Evolutionary conservation across 148 eudicot genomes (phyloP).

Genomic region (Rhododendron henanense): DNA sequence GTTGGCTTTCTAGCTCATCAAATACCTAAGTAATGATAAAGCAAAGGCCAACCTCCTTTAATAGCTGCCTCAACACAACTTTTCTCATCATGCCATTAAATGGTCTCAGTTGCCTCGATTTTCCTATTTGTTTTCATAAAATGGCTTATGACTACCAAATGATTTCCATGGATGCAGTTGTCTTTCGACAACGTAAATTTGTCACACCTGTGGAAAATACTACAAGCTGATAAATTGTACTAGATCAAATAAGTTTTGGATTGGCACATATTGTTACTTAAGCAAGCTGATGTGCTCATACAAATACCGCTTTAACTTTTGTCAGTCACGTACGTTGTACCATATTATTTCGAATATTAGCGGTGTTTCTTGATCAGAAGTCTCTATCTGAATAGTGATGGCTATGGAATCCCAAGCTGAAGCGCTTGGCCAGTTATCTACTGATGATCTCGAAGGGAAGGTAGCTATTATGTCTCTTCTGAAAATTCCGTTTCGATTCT

Average conservation of each 20-base stretch:
- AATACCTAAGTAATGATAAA: neutral
- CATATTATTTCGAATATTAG: neutral
- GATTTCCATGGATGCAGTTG: neutral
- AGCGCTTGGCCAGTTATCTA: constrained; percentile 71
- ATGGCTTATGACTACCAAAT: neutral
- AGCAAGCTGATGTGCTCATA: neutral
- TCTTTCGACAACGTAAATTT: neutral
- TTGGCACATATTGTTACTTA: neutral
- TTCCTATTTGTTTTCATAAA: neutral
- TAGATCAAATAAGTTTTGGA: neutral
- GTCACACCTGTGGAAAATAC: neutral
- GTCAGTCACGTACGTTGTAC: neutral
- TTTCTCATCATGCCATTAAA: neutral
- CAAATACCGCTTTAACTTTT: neutral
- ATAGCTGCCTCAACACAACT: neutral
- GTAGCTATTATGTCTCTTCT: constrained; percentile 28
- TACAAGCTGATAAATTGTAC: neutral
- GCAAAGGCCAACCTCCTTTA: neutral
- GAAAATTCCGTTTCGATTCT: neutral
- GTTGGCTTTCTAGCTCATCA: neutral
- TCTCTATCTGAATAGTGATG: constrained; percentile 45
- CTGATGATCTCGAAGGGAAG: constrained; percentile 95
- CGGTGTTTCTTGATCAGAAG: neutral
- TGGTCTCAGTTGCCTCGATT: neutral
- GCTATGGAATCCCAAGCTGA: constrained; percentile 97